These are phyloP conservation scores for Alternaria infectoria DNA, from an alignment of 2,329 filamentous ascomycete species.

Conservation along the genomic window DNA sequence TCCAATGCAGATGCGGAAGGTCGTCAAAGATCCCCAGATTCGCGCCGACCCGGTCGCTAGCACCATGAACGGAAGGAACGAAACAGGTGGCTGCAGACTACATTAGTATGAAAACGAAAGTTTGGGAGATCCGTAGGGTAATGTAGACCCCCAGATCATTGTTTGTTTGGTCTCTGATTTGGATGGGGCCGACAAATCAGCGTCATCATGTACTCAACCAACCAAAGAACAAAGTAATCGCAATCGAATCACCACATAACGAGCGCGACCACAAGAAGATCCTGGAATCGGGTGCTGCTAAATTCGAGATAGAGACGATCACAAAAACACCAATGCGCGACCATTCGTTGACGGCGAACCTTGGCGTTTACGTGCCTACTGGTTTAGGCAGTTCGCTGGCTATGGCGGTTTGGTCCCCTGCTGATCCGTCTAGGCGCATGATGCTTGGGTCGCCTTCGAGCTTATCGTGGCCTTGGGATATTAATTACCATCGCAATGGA, in stretches of 20 bases:
- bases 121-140: not conserved
- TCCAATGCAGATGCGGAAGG: slow-evolving; percentile 9
- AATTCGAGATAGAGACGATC: not conserved
- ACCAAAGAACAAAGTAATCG: not conserved
- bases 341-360: not conserved
- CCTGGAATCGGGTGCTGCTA: not conserved
- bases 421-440: slow-evolving; percentile 20
- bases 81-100: not conserved
- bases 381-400: slow-evolving; percentile 19
- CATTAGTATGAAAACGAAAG: not conserved
- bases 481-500: slow-evolving; percentile 29
- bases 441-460: slow-evolving; percentile 6
- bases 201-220: not conserved
- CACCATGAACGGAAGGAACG: not conserved
- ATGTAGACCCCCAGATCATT: not conserved
- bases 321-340: slow-evolving; percentile 4
- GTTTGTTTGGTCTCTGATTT: not conserved
- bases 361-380: slow-evolving; percentile 9
- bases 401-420: slow-evolving; percentile 9
- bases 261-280: not conserved
- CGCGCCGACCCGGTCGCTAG: slow-evolving; percentile 1
- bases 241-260: not conserved
- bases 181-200: not conserved
- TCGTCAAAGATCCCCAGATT: not conserved
- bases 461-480: slow-evolving; percentile 30